Evolutionary conservation across 83 land plant species (phyloP), one percentile per base, ranked within the genome.

Genomic region (Larix sibirica): DNA sequence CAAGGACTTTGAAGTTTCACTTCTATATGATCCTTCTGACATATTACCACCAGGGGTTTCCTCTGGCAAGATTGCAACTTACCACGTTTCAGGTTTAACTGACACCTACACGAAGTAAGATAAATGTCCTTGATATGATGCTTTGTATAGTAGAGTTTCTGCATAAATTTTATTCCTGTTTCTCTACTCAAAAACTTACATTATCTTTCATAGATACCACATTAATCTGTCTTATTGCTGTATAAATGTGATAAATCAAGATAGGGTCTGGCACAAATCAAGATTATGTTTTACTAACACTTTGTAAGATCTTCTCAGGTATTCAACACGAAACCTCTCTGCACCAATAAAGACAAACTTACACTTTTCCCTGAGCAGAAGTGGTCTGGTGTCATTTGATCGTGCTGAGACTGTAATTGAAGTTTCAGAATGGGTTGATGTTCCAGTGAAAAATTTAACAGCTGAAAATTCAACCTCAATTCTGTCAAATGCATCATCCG

Each of bases 391-490:
- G 73, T 86, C 93, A 76, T 82, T 97, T 81, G 99, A 97, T 81
- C 87, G 92, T 62, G 99, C 95, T 80, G 98, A 97, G 83, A 92
- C 96, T 73, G 96, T 95, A 36, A 85, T 97, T 81, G 98, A 97
- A 83, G 85, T 95, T 64, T 76, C 92, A 10, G 99, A 95, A 81
- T 97, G 98, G 99, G 89, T 94, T 14, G 98, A 97, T 62, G 94
- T 97, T 67, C 96, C 96, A 77, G 90, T 85, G 66, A 89, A 89
- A 77, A 90, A 92, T 80, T 20, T 84, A 12, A 84, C 92, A 14
- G 33, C 81, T 0, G 91, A 87, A 44, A 91, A 91, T 79, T 67
- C 84, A 59, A 88, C 97, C 5, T 71, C 81, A 79, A 63, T 85
- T 26, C 77, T 83, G n/a, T 47, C 87, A 7, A 91, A 93, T 73